Base-by-base conservation (phyloP, 2,329 filamentous ascomycete genomes). In the Nigrospora sphaerica region DNA sequence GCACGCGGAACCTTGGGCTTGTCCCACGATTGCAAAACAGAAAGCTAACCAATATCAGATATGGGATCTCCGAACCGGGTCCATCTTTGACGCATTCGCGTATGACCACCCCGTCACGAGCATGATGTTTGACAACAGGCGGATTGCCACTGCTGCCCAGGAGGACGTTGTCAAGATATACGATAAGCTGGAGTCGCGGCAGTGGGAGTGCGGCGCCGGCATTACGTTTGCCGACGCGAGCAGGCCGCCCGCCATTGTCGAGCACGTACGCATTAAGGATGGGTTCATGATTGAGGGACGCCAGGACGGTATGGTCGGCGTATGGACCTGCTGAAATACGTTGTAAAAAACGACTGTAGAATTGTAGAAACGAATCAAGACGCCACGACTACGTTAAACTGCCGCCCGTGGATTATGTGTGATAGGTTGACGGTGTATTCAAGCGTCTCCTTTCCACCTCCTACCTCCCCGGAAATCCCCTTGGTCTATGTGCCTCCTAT, bases 91-190 rank as follows among this genome's bases (percentile, higher is more conserved):
- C 64, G 93, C 92, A 16, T 98, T 91, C 65, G 93, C 92, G 18
- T 98, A 97, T 68, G 91, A 97, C 61, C 78, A 88, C 59, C 83
- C 91, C 0, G 80, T 98, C 47, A 95, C 90, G 32, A 88, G 85
- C 72, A 95, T 97, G 90, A 95, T 95, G 85, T 98, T 98, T 63
- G 93, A 98, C 66, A 71, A 81, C 13, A 83, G 91, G 44, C 82
- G 91, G 43, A 98, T 98, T 55, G 90, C 93, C 32, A 81, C 86
- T 44, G 92, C 93, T 3, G 90, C 90, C 0, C 88, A 91, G 37
- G 93, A 97, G 66, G 84, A 90, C 59, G 89, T 97, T 19, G 91
- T 93, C 57, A 98, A 98, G 70, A 86, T 98, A 49, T 98, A 97
- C 70, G 93, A 98, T 71, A 97, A 97, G 75, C 85, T 89, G 3